These are phyloP conservation scores for Neospermospora avenae DNA, from an alignment of 2,329 filamentous ascomycete genomes.

Conservation along the genomic window DNA sequence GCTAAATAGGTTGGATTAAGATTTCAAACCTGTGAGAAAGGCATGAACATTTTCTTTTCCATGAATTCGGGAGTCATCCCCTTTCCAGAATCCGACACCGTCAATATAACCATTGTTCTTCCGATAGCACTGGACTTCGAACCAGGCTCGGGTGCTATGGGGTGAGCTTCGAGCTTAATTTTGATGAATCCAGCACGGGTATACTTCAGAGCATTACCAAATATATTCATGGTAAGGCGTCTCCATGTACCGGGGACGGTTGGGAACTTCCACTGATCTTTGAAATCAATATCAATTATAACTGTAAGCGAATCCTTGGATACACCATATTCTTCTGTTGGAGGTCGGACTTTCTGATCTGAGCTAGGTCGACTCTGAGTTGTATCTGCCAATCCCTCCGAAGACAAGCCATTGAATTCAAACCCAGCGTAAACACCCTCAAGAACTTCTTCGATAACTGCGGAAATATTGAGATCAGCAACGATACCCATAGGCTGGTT, in stretches of 20 bases:
- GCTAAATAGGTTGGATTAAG: slow-evolving; percentile 31
- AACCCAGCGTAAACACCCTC: slow-evolving; percentile 38
- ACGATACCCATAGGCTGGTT: slow-evolving; percentile 25
- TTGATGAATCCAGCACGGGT: slow-evolving; percentile 50
- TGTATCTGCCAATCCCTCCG: slow-evolving; percentile 27
- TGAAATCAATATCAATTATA: slow-evolving; percentile 40
- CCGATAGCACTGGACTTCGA: slow-evolving; percentile 7
- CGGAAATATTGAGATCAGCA: slow-evolving; percentile 33
- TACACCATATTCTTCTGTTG: not conserved
- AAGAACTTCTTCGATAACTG: slow-evolving; percentile 37
- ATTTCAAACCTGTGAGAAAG: slow-evolving; percentile 52
- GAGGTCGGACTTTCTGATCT: not conserved
- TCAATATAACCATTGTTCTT: slow-evolving; percentile 37
- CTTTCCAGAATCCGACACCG: slow-evolving; percentile 58
- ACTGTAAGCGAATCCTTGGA: slow-evolving; percentile 39
- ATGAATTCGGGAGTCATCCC: slow-evolving; percentile 63
- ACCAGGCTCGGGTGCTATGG: slow-evolving; percentile 23
- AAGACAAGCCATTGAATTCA: slow-evolving; percentile 31
- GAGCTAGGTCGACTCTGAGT: slow-evolving; percentile 15
- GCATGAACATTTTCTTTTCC: slow-evolving; percentile 52
- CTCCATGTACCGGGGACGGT: slow-evolving; percentile 30
- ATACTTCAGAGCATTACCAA: slow-evolving; percentile 61
- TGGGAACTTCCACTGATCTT: slow-evolving; percentile 34
- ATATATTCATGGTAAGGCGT: slow-evolving; percentile 55
- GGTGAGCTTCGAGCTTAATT: slow-evolving; percentile 36